These are phyloP conservation scores for Bondarzewia mesenterica DNA, from an alignment of 1,284 basidiomycete species.

Conservation along the genomic window DNA sequence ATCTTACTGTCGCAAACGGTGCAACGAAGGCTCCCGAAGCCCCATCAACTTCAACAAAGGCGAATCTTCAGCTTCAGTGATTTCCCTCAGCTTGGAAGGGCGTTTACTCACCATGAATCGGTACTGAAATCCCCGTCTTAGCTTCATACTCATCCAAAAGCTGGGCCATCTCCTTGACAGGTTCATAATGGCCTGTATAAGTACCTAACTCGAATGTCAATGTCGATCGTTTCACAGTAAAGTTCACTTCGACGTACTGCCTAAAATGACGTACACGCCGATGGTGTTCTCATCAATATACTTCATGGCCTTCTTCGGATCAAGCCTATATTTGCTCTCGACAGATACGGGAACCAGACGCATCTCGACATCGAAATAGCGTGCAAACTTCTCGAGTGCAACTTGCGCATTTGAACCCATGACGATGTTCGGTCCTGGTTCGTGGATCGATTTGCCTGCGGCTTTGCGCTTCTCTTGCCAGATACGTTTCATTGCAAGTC, in stretches of 20 bases:
- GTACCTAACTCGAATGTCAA: slow-evolving; percentile 39
- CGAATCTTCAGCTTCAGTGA: not conserved
- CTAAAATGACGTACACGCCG: slow-evolving; percentile 74
- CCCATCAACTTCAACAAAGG: slow-evolving; percentile 46
- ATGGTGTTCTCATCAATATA: slow-evolving; percentile 91
- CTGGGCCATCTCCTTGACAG: slow-evolving; percentile 81
- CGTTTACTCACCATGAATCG: slow-evolving; percentile 54
- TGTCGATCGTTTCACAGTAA: not conserved
- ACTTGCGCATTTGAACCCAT: slow-evolving; percentile 34
- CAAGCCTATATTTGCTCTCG: slow-evolving; percentile 76
- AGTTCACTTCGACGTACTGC: slow-evolving; percentile 34
- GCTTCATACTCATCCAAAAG: slow-evolving; percentile 81
- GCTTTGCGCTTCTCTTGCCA: slow-evolving; percentile 90
- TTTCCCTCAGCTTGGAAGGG: not conserved
- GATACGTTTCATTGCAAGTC: slow-evolving; percentile 89
- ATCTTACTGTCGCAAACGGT: slow-evolving; percentile 59
- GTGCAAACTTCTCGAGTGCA: slow-evolving; percentile 77
- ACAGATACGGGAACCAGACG: slow-evolving; percentile 72
- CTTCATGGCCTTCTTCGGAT: slow-evolving; percentile 80
- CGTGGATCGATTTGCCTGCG: slow-evolving; percentile 78
- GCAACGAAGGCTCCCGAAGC: slow-evolving; percentile 83
- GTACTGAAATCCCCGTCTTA: slow-evolving; percentile 72
- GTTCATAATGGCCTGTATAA: slow-evolving; percentile 92
- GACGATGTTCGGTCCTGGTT: slow-evolving; percentile 55
- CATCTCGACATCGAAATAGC: slow-evolving; percentile 87